Percentiles rank a stretch among this genome's conserved stretches.
phyloP scores from a whole-genome alignment of 106 monocot species.

The Ottelia alismoides region DNA sequence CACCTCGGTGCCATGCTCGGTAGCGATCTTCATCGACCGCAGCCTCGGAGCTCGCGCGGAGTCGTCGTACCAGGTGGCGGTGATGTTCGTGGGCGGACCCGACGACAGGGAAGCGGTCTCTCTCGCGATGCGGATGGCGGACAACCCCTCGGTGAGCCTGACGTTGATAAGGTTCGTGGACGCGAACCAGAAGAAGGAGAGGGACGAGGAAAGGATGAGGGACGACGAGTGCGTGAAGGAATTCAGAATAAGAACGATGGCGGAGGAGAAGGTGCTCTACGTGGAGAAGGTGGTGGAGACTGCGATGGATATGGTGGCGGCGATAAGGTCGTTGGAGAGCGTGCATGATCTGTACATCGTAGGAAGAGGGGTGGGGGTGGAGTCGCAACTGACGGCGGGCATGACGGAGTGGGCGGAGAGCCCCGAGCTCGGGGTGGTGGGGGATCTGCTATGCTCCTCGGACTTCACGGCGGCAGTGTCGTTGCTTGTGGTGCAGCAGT shows the following conservation, averaged over 20 bases:
- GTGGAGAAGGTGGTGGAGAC: constrained; percentile 42
- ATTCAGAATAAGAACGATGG: constrained; percentile 28
- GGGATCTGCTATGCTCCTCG: constrained; percentile 32
- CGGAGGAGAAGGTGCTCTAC: constrained; percentile 20
- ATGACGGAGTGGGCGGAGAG: constrained; percentile 42
- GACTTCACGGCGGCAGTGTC: constrained; percentile 34
- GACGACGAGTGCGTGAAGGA: constrained; percentile 45
- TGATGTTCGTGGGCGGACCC: constrained; percentile 54
- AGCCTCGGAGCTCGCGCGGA: constrained; percentile 11
- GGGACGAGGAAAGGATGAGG: constrained; percentile 21
- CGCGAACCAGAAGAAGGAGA: not conserved
- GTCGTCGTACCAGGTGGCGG: not conserved
- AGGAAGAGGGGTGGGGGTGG: constrained; percentile 18
- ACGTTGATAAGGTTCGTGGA: constrained; percentile 38
- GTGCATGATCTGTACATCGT: constrained; percentile 37
- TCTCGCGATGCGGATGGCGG: constrained; percentile 19
- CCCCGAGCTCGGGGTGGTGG: constrained; percentile 38
- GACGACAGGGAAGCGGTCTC: constrained; percentile 60
- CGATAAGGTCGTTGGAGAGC: constrained; percentile 20
- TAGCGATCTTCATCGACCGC: constrained; percentile 42
- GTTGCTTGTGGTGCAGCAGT: constrained; percentile 37
- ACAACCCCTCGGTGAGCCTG: constrained; percentile 25
- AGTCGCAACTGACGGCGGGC: constrained; percentile 33
- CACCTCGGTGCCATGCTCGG: constrained; percentile 29
- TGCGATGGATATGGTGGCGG: constrained; percentile 34